These are phyloP conservation scores for Tuber melanosporum DNA, from an alignment of 495 filamentous ascomycete genomes.

Conservation along the genomic window DNA sequence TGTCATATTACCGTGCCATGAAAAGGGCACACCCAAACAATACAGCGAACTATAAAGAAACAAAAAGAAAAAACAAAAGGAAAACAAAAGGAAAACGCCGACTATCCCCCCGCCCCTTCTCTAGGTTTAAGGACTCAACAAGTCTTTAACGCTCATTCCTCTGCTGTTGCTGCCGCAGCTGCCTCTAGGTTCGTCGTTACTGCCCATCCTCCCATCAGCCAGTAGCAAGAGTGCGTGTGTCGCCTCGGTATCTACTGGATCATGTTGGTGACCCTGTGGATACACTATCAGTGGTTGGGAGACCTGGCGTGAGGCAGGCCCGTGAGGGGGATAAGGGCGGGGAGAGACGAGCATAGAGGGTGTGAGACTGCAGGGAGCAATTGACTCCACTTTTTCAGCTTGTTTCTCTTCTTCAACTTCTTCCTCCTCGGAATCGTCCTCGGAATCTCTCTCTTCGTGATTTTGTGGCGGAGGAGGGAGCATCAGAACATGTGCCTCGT, in stretches of 20 bases:
- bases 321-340: constrained; percentile 39
- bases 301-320: constrained; percentile 42
- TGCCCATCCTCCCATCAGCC: constrained; percentile 51
- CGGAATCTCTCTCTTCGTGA: constrained; percentile 17
- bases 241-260: constrained; percentile 66
- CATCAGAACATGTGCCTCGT: constrained; percentile 32
- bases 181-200: not conserved
- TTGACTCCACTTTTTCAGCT: constrained; percentile 27
- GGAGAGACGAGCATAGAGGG: constrained; percentile 17
- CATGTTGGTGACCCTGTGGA: constrained; percentile 43
- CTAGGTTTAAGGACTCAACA: constrained; percentile 58
- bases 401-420: constrained; percentile 30
- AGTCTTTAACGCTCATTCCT: constrained; percentile 74
- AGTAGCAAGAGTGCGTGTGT: constrained; percentile 75
- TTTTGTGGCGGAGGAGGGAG: constrained; percentile 11
- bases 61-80: not conserved
- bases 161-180: constrained; percentile 40
- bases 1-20: not conserved
- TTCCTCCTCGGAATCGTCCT: constrained; percentile 42
- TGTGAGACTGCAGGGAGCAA: constrained; percentile 20
- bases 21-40: constrained; percentile 2
- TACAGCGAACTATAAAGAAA: not conserved
- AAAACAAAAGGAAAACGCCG: constrained; percentile 3
- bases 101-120: constrained; percentile 6
- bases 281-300: constrained; percentile 46